These are phyloP conservation scores for Babesia bigemina DNA, from an alignment of 169 alveolate species.

Conservation along the genomic window DNA sequence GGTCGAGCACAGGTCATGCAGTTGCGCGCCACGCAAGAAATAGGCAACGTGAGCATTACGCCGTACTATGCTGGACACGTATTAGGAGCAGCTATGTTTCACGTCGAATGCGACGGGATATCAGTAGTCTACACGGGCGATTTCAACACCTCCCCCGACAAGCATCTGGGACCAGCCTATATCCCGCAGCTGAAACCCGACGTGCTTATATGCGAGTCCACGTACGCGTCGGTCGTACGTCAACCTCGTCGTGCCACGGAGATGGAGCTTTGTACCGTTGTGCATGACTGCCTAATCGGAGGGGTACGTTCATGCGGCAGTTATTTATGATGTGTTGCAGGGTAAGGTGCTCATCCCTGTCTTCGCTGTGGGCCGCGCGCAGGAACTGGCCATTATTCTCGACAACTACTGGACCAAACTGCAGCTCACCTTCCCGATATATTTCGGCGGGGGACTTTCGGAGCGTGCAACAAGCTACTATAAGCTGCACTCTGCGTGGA, in stretches of 20 bases:
- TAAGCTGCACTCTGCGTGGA: constrained; percentile 92
- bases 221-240: constrained; percentile 96
- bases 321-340: constrained; percentile 63
- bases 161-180: constrained; percentile 95
- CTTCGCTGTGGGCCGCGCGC: constrained; percentile 98
- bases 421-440: constrained; percentile 90
- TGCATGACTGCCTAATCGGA: constrained; percentile 80
- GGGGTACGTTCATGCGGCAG: constrained; percentile 65
- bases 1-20: constrained; percentile 86
- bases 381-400: constrained; percentile 94
- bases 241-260: constrained; percentile 95
- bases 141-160: constrained; percentile 93
- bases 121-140: constrained; percentile 96
- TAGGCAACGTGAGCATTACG: constrained; percentile 88
- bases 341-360: constrained; percentile 98
- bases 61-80: constrained; percentile 99
- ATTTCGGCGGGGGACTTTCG: constrained; percentile 97
- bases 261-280: constrained; percentile 91
- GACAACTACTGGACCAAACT: constrained; percentile 96
- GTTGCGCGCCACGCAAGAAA: constrained; percentile 85
- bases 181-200: constrained; percentile 92
- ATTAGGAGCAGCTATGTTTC: constrained; percentile 96
- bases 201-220: constrained; percentile 93
- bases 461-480: constrained; percentile 96
- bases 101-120: constrained; percentile 89